Percentiles rank a stretch among this genome's conserved stretches.
Evolutionary conservation across 2,329 filamentous ascomycete genomes (phyloP).

Genomic region (Xylaria sp.): DNA sequence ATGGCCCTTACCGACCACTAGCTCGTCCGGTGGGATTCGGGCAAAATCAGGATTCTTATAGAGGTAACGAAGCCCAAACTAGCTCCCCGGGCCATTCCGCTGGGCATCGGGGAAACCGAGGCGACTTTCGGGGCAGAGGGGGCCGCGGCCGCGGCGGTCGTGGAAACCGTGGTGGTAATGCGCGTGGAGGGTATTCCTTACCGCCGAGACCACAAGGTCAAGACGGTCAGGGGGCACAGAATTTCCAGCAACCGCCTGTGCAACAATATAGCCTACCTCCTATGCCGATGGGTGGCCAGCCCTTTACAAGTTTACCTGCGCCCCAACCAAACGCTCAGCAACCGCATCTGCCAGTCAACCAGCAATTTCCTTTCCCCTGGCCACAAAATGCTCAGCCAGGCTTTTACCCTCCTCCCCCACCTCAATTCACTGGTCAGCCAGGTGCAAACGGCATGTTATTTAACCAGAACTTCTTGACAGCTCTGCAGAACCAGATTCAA

Average conservation of each 20-base stretch:
- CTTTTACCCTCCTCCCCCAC: conserved; percentile 47
- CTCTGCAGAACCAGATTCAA: conserved; percentile 49
- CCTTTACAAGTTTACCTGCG: conserved; percentile 31
- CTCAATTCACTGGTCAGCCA: conserved; percentile 47
- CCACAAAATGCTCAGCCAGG: conserved; percentile 44
- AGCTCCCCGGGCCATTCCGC: conserved; percentile 37
- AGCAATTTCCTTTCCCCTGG: conserved; percentile 54
- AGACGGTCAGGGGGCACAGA: conserved; percentile 32
- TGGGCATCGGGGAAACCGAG: conserved; percentile 48
- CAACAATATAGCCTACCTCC: conserved; percentile 39
- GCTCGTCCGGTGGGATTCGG: conserved; percentile 70
- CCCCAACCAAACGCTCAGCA: conserved; percentile 45
- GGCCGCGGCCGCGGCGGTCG: conserved; percentile 47
- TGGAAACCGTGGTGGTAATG: conserved; percentile 47
- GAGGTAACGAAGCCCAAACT: conserved; percentile 49
- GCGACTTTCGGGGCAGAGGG: conserved; percentile 55
- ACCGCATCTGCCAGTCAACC: conserved; percentile 34
- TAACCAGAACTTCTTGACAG: conserved; percentile 64
- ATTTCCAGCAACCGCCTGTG: conserved; percentile 45
- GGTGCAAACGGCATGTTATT: conserved; percentile 53
- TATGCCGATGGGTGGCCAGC: conserved; percentile 44
- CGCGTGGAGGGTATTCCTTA: conserved; percentile 52
- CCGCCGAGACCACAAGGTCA: conserved; percentile 41
- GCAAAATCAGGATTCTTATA: conserved; percentile 49
- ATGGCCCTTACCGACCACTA: conserved; percentile 74